Evolutionary conservation across 495 filamentous ascomycete genomes (phyloP), one percentile per base, ranked within the genome.

Genomic region (Margaritispora aquatica): DNA sequence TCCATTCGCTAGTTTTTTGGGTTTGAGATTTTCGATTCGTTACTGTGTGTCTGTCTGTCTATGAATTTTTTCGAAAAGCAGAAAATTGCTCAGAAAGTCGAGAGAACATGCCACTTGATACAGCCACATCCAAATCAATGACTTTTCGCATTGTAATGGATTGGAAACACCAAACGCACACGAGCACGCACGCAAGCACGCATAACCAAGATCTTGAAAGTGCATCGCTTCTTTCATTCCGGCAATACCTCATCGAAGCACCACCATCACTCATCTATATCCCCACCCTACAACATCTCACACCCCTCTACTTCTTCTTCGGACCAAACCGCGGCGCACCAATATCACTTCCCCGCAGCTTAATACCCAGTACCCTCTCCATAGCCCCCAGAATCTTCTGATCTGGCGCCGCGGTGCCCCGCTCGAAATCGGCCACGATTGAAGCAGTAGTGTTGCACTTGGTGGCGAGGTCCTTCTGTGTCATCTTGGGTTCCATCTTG

Each of bases 391-490:
- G 78, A 49, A 95, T 77, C 83, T 92, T 92, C 77, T 94, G 89
- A 74, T 96, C 89, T 29, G 90, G 89, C 23, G 83, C 69, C 60
- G 88, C 90, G 66, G 83, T 81, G 55, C 91, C 91, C 57, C 83
- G 79, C 85, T 97, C 92, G 68, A 93, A 91, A 69, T 90, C 86
- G 69, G 89, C 88, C 60, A 97, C 78, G 62, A 92, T 77, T 61
- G 82, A 82, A 36, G 81, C 80, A 48, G 90, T 92, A 60, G 88
- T 90, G 79, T 96, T 96, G 78, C 89, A 90, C 80, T 92, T 93
- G 63, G 86, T 93, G 51, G 92, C 95, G 44, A 97, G 84, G 66
- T 97, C 92, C 79, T 94, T 95, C 80, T 97, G 94, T 31, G 92
- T 94, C 88, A 97, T 89, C 77, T 94, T 92, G 59, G 84, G 85